Evolutionary conservation across 1,139 yeast genomes (phyloP).

Genomic region (Geotrichum bryndzae): DNA sequence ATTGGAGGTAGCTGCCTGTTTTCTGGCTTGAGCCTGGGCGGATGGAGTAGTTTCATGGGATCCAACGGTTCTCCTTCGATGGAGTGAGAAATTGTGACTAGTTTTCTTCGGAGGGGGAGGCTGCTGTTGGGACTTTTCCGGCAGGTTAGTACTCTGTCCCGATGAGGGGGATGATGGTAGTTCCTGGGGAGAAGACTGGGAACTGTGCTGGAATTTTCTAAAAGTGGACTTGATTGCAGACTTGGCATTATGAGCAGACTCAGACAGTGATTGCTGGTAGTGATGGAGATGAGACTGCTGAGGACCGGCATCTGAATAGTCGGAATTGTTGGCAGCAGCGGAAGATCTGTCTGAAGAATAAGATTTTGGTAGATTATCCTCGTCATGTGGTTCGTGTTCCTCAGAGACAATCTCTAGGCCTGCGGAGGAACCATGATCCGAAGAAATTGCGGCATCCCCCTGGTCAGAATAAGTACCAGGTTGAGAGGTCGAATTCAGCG

Average conservation of each 20-base stretch:
- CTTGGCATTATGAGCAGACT: conserved; percentile 11
- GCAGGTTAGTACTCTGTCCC: not conserved
- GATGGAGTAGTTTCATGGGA: conserved; percentile 11
- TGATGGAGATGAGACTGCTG: not conserved
- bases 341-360: not conserved
- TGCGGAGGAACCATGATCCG: not conserved
- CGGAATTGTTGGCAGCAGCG: not conserved
- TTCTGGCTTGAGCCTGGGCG: conserved; percentile 12
- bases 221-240: conserved; percentile 9
- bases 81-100: conserved; percentile 12
- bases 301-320: not conserved
- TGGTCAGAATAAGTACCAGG: not conserved
- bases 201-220: conserved; percentile 6
- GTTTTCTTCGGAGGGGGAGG: conserved; percentile 7
- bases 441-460: not conserved
- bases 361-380: not conserved
- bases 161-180: not conserved
- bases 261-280: conserved; percentile 9
- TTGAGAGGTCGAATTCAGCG: not conserved
- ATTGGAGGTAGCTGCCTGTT: conserved; percentile 6
- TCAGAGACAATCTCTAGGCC: not conserved
- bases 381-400: conserved; percentile 1
- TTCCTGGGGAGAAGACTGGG: not conserved
- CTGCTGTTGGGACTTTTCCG: not conserved
- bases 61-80: conserved; percentile 11